A percentile compares a stretch with the other conserved stretches of the same genome.
These are phyloP conservation scores for Stipa capillata DNA, from an alignment of 176 grass and related monocot genomes.

Conservation along the genomic window DNA sequence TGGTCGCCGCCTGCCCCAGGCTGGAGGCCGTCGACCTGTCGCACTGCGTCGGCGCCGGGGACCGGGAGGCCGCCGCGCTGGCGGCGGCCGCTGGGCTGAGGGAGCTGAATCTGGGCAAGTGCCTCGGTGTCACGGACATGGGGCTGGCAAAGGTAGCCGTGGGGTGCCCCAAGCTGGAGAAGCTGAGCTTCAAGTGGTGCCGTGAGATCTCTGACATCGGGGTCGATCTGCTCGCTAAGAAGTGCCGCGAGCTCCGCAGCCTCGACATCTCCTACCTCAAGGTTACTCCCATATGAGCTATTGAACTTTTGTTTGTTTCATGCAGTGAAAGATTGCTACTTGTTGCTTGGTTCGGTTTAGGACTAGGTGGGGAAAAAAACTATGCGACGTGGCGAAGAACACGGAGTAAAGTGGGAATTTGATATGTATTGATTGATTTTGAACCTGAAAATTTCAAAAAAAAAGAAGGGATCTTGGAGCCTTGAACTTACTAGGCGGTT, in stretches of 20 bases:
- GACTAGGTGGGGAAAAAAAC: not conserved
- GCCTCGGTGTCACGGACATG: slow-evolving; percentile 75
- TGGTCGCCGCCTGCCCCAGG: slow-evolving; percentile 55
- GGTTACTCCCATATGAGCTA: slow-evolving; percentile 23
- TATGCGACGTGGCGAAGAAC: not conserved
- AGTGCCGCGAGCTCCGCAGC: slow-evolving; percentile 60
- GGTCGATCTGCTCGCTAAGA: slow-evolving; percentile 82
- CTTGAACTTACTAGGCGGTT: not conserved
- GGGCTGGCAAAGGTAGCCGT: slow-evolving; percentile 88
- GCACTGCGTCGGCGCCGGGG: slow-evolving; percentile 71
- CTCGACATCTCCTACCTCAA: slow-evolving; percentile 88
- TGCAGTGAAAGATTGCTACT: not conserved
- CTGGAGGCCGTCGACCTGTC: slow-evolving; percentile 83
- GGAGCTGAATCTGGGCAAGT: slow-evolving; percentile 75
- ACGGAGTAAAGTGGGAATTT: not conserved
- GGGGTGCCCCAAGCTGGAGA: slow-evolving; percentile 62
- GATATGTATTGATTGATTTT: not conserved
- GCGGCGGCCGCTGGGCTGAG: slow-evolving; percentile 37
- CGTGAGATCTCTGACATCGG: slow-evolving; percentile 89
- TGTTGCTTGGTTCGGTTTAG: not conserved
- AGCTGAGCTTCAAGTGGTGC: slow-evolving; percentile 88
- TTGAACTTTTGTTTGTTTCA: not conserved
- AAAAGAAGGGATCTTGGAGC: not conserved
- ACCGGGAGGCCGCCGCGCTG: slow-evolving; percentile 60
- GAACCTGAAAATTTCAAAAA: not conserved